Conservation (phyloP, 768 basidiomycete genomes). For the Leccinum barrowsii region DNA sequence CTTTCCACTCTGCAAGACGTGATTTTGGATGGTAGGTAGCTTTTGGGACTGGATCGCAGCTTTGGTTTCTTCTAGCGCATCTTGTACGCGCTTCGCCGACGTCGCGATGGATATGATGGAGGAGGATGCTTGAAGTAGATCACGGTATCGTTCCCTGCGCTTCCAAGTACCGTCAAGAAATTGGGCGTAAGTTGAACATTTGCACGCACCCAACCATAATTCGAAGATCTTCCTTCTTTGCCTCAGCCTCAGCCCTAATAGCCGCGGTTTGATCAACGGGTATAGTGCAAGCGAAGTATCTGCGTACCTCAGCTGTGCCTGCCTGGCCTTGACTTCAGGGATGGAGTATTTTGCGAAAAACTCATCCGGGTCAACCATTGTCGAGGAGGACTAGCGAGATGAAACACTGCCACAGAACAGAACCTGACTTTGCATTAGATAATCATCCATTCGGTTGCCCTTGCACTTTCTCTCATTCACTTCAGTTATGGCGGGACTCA, state of each 20-base stretch:
- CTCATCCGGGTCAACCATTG: constrained; percentile 42
- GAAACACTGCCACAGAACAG: no score
- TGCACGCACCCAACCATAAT: constrained; percentile 87
- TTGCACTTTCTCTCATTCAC: constrained; percentile 8
- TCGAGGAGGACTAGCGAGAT: no score
- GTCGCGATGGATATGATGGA: constrained; percentile 75
- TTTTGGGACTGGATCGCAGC: constrained; percentile 48
- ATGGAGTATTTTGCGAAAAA: constrained; percentile 71
- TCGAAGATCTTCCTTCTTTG: constrained; percentile 83
- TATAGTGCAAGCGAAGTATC: background rate
- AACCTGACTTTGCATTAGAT: constrained; percentile 15
- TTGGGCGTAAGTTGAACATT: background rate
- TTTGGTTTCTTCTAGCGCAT: constrained; percentile 62
- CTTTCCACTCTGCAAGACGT: constrained; percentile 33
- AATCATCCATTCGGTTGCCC: constrained; percentile 16
- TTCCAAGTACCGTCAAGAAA: constrained; percentile 43
- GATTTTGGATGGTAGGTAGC: constrained; percentile 42
- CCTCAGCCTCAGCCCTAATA: constrained; percentile 77
- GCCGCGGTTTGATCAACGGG: background rate
- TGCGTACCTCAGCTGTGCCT: constrained; percentile 63
- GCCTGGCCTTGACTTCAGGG: constrained; percentile 61
- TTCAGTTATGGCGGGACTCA: constrained; percentile 53
- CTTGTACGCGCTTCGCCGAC: constrained; percentile 62
- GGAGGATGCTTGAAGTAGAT: constrained; percentile 80
- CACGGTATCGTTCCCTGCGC: constrained; percentile 85